Conservation (phyloP, 495 filamentous ascomycete species). For the Penicillium herquei region DNA sequence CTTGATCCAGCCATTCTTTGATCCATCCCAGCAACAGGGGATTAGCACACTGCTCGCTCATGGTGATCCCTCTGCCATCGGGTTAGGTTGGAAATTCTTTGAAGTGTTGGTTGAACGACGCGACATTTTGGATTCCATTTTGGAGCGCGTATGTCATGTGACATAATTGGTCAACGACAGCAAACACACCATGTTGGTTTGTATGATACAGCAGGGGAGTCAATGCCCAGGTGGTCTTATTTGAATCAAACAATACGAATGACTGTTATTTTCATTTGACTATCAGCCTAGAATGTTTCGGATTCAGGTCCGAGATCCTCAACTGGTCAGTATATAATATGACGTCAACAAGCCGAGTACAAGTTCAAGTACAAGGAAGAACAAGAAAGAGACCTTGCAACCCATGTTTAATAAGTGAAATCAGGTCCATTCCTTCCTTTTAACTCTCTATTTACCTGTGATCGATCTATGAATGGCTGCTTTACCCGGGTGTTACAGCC, state of each 20-base stretch:
- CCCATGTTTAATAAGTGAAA: background rate
- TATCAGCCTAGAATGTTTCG: no score
- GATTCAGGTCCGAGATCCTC: no score
- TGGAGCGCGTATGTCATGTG: slow-evolving; percentile 23
- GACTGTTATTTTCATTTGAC: background rate
- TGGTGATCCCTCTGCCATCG: slow-evolving; percentile 17
- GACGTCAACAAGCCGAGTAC: background rate
- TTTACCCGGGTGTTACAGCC: no score
- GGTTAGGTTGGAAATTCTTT: slow-evolving; percentile 1
- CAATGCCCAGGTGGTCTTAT: no score
- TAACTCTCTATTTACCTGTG: no score
- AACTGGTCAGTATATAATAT: background rate
- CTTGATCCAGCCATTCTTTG: slow-evolving; percentile 76
- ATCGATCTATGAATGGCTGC: no score
- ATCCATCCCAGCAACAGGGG: slow-evolving; percentile 74
- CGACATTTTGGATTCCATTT: slow-evolving; percentile 22
- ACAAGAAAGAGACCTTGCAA: background rate
- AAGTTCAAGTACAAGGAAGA: background rate
- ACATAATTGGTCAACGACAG: background rate
- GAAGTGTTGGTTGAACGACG: slow-evolving; percentile 7
- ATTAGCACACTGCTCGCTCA: slow-evolving; percentile 61
- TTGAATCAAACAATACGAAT: background rate
- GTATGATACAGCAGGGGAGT: no score
- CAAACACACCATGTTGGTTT: no score
- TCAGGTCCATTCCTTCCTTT: no score